Conservation (phyloP, 2,329 filamentous ascomycete species). For the Nemania serpens region DNA sequence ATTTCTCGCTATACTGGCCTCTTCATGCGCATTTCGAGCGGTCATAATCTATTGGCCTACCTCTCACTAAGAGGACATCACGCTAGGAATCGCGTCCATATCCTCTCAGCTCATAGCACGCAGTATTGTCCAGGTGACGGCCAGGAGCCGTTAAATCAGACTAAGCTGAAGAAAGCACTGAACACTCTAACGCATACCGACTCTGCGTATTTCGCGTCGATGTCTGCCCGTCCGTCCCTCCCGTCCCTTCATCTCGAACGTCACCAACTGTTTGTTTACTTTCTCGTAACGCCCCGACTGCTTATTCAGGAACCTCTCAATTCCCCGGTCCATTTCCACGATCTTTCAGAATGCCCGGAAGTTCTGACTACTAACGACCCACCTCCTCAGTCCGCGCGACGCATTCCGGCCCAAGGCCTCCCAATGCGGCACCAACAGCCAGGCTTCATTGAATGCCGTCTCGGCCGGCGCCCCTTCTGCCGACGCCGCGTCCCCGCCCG, state of each 20-base stretch:
- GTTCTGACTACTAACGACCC: constrained; percentile 74
- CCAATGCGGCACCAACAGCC: constrained; percentile 81
- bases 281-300: neutral
- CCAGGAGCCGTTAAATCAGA: neutral
- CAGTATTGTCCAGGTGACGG: neutral
- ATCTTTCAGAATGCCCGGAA: constrained; percentile 59
- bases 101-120: neutral
- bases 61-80: neutral
- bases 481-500: constrained; percentile 40
- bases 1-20: neutral
- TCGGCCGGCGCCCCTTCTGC: constrained; percentile 50
- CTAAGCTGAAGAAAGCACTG: neutral
- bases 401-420: constrained; percentile 59
- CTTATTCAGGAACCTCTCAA: neutral
- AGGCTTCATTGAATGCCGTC: constrained; percentile 77
- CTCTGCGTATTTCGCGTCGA: neutral
- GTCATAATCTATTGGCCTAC: too few species aligned
- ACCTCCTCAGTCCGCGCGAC: constrained; percentile 58
- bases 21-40: neutral
- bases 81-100: neutral
- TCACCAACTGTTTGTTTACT: too few species aligned
- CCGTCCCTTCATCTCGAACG: too few species aligned
- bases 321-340: neutral
- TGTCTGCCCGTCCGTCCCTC: neutral
- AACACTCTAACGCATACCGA: neutral